Evolutionary conservation across 1,284 basidiomycete genomes (phyloP), one percentile per base, ranked within the genome.

Genomic region (Exobasidium rhododendri): DNA sequence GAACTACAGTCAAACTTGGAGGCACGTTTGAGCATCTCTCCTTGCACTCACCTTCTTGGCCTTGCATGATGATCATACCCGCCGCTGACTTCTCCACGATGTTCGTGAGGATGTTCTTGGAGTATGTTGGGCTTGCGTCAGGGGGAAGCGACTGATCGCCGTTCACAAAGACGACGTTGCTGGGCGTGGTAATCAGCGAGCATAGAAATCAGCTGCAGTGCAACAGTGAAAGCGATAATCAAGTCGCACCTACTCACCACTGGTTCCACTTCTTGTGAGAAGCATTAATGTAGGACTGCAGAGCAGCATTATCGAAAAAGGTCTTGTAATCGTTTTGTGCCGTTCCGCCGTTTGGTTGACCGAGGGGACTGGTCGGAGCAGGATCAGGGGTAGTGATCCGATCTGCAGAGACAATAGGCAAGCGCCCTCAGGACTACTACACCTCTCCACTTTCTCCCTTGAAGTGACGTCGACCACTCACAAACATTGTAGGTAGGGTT

Each of bases 261-360:
- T 50, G 20, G 28, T 24, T 28, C 47, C 47, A 50, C 28, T 50
- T 50, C 13, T 20, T 20, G 26, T 50, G 47, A 13, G 47, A 26
- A 24, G 47, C 47, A 50, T 50, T n/a, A 26, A 50, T 50, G 24
- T 50, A 50, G 14, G 47, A 24, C 28, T 50, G 47, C 14, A 50
- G 20, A 50, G n/a, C 47, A 26, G 14, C 14, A 50, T 50, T 26
- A 50, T 50, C 47, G 26, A 50, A 50, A 28, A 50, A 50, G 20
- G 47, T 50, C 3, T 50, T 50, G 14, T 50, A 26, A 20, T n/a
- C 4, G 24, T 17, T 24, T 50, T 50, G 47, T 50, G 4, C n/a
- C 4, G 3, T 4, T 28, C 24, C n/a, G 13, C 14, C 13, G 24
- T 17, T 50, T 24, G 47, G n/a, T 24, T 26, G 13, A 50, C 47